Percentiles rank a stretch among this genome's conserved stretches.
These are phyloP conservation scores for Cucurbita ficifolia DNA, from an alignment of 306 rosid genomes.

Conservation along the genomic window DNA sequence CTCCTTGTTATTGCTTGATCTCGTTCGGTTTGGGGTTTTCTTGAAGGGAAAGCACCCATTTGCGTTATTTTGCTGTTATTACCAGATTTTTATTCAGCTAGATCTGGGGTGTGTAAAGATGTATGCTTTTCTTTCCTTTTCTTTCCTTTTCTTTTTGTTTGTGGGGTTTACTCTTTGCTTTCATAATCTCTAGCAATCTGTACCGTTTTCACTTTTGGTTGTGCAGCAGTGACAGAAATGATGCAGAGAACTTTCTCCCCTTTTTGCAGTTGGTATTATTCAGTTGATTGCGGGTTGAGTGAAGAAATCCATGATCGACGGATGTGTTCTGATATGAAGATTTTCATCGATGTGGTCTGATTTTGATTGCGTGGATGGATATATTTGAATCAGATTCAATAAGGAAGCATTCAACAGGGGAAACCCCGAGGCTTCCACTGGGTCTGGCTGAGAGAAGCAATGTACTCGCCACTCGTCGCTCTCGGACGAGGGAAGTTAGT, in stretches of 20 bases:
- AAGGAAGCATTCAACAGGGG: slow-evolving; percentile 40
- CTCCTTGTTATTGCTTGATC: slow-evolving; percentile 23
- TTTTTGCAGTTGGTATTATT: slow-evolving; percentile 25
- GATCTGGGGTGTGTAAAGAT: slow-evolving; percentile 69
- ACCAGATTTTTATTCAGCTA: slow-evolving; percentile 20
- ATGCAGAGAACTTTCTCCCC: slow-evolving; percentile 50
- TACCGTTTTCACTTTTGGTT: slow-evolving; percentile 35
- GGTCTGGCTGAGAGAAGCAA: slow-evolving; percentile 62
- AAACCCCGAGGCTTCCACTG: slow-evolving; percentile 47
- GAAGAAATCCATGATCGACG: slow-evolving; percentile 31
- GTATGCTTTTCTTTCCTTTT: slow-evolving; percentile 42
- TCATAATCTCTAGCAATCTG: slow-evolving; percentile 21
- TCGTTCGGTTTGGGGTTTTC: slow-evolving; percentile 20
- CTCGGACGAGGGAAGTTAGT: slow-evolving; percentile 48
- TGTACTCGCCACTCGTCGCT: slow-evolving; percentile 34
- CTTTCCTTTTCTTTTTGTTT: slow-evolving; percentile 16
- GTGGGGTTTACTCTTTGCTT: slow-evolving; percentile 32
- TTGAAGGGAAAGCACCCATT: slow-evolving; percentile 29
- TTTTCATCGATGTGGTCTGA: slow-evolving; percentile 65
- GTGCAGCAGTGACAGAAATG: slow-evolving; percentile 53
- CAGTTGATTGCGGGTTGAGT: slow-evolving; percentile 25
- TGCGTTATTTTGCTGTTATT: slow-evolving; percentile 17
- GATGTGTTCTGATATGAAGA: slow-evolving; percentile 27
- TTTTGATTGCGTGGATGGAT: slow-evolving; percentile 84
- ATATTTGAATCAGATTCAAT: slow-evolving; percentile 51